These are phyloP conservation scores for Pelargonium australe DNA, from an alignment of 441 rosid species.

Conservation along the genomic window DNA sequence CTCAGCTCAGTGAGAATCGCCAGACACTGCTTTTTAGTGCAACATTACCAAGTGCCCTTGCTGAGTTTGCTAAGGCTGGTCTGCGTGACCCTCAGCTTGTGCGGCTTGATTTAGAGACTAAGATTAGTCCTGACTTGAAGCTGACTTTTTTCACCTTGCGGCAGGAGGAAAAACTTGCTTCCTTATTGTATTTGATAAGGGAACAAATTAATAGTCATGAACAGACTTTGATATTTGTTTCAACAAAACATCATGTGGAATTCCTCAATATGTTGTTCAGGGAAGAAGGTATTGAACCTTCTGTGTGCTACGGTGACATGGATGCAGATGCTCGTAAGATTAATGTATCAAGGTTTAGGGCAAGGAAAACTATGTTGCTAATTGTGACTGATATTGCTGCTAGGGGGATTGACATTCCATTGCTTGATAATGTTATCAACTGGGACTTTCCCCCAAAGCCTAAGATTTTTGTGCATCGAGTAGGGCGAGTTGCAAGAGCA, in stretches of 20 bases:
- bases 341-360: constrained; percentile 75
- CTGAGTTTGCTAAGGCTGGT: constrained; percentile 94
- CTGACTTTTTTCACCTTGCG: constrained; percentile 60
- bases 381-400: constrained; percentile 95
- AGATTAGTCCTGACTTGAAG: constrained; percentile 86
- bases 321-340: constrained; percentile 95
- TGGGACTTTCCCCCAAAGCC: constrained; percentile 98
- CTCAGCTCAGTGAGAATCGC: constrained; percentile 78
- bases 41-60: constrained; percentile 89
- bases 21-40: constrained; percentile 95
- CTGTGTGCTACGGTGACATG: constrained; percentile 96
- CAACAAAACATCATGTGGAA: constrained; percentile 96
- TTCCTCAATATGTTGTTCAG: constrained; percentile 67
- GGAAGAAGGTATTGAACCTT: constrained; percentile 76
- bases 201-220: constrained; percentile 68
- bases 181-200: constrained; percentile 68
- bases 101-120: constrained; percentile 79
- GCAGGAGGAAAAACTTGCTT: constrained; percentile 83
- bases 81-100: constrained; percentile 88
- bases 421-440: constrained; percentile 93
- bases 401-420: constrained; percentile 91
- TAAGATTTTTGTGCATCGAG: constrained; percentile 88
- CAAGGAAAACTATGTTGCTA: constrained; percentile 75
- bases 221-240: constrained; percentile 84
- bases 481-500: constrained; percentile 92